These are phyloP conservation scores for Jamesozyma jinghongensis DNA, from an alignment of 805 yeast genomes.

Conservation along the genomic window DNA sequence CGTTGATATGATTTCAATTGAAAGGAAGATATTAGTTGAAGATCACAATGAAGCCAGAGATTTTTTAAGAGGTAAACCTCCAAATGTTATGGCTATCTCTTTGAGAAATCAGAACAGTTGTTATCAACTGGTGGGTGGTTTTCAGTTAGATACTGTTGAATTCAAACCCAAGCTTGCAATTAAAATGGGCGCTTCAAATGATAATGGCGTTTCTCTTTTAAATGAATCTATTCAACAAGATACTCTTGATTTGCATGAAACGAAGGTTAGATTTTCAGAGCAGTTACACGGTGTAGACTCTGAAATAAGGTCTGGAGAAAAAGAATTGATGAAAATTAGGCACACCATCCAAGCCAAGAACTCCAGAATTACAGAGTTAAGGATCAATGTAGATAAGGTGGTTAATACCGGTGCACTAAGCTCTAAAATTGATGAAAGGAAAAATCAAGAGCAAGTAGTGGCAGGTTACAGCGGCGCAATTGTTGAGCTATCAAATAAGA, in stretches of 20 bases:
- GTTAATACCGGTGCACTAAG: conserved; percentile 25
- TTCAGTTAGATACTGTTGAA: conserved; percentile 45
- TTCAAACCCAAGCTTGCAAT: conserved; percentile 27
- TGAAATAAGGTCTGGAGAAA: conserved; percentile 11
- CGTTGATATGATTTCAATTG: conserved; percentile 55
- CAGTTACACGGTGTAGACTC: conserved; percentile 5
- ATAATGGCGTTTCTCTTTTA: conserved; percentile 16
- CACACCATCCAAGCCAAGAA: conserved; percentile 21
- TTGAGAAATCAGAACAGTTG: conserved; percentile 37
- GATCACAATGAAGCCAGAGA: conserved; percentile 44
- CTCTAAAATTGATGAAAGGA: conserved; percentile 17
- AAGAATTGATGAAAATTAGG: conserved; percentile 28
- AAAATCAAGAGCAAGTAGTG: conserved; percentile 20
- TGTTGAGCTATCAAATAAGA: conserved; percentile 17
- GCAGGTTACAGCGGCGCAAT: conserved; percentile 20
- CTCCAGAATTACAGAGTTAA: conserved; percentile 18
- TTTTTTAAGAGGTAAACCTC: conserved; percentile 30
- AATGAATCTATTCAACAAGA: conserved; percentile 17
- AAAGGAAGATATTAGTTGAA: conserved; percentile 45
- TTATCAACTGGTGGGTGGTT: conserved; percentile 39
- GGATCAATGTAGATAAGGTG: conserved; percentile 20
- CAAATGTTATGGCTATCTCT: conserved; percentile 39
- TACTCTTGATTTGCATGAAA: conserved; percentile 20
- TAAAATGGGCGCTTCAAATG: conserved; percentile 15
- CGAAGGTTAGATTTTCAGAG: conserved; percentile 12